Evolutionary conservation across 345 rosid genomes (phyloP), one percentile per base, ranked within the genome.

Genomic region (Dimocarpus longan): DNA sequence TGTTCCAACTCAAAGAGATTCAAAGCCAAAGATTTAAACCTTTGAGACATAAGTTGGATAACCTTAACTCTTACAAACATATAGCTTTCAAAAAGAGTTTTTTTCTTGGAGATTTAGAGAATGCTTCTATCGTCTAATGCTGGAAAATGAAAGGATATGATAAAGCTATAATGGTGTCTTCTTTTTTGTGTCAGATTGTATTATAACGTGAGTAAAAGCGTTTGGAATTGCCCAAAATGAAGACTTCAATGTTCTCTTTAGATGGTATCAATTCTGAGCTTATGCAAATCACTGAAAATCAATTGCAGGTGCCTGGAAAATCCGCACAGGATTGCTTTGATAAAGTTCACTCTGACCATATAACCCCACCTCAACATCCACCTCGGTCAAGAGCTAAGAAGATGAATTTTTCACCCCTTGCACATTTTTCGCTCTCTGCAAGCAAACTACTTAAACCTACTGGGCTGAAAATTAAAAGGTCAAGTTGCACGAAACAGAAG

Each of bases 241-340:
- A 16, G 19, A 54, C 9, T 66, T 4, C 10, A 28, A 32, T 75
- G 10, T 60, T 46, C 26, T 67, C 12, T 73, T 68, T 12, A 26
- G 15, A 9, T n/a, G 52, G 13, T 54, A 74, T 75, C 65, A 63
- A 70, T 50, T 62, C 4, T 42, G 56, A 60, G 62, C 63, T 54
- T 48, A 73, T 60, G 50, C 57, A 73, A 21, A 4, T 44, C 9
- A 4, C 62, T 5, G 32, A 32, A 76, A 70, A 70, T 82, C 70
- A 67, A 77, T 83, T 81, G 77, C 85, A 91, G 94, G 92, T 94
- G 26, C 94, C 94, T 44, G 97, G 97, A 74, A 94, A 92, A 82
- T 87, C 98, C 59, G 90, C 93, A 10, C 92, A 91, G 75, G 97
- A 92, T 63, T 94, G 98, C 85, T 94, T 91, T 76, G 95, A 94